Percentiles rank a stretch among this genome's conserved stretches.
These are phyloP conservation scores for Marasmius sp. DNA, from an alignment of 1,284 basidiomycete genomes.

Conservation along the genomic window DNA sequence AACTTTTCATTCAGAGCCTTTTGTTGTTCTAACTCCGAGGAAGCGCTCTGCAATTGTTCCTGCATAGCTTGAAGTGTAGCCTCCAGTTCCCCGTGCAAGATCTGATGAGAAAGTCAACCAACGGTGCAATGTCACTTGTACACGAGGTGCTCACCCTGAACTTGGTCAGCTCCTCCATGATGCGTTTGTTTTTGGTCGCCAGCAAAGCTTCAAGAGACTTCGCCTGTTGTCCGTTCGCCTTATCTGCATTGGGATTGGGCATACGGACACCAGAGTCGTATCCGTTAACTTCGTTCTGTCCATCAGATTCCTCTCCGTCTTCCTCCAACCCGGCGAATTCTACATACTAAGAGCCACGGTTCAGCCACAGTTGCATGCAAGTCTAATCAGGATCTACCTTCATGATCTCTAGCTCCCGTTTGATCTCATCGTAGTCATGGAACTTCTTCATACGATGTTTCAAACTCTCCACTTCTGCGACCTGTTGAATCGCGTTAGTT, in stretches of 20 bases:
- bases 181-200: constrained; percentile 90
- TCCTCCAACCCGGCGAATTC: constrained; percentile 88
- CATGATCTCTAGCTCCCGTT: constrained; percentile 95
- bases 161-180: constrained; percentile 93
- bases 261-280: constrained; percentile 58
- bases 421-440: constrained; percentile 91
- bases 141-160: constrained; percentile 61
- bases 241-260: constrained; percentile 85
- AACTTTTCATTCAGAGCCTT: constrained; percentile 83
- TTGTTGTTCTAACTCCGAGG: constrained; percentile 76
- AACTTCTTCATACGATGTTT: constrained; percentile 71
- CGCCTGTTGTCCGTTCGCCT: constrained; percentile 71
- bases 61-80: constrained; percentile 60
- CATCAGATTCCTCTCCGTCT: constrained; percentile 41
- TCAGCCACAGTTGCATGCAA: background rate
- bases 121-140: constrained; percentile 3
- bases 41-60: constrained; percentile 58
- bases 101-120: constrained; percentile 41
- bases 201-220: constrained; percentile 89
- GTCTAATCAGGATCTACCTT: constrained; percentile 57
- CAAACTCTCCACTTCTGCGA: constrained; percentile 65
- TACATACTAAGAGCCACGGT: constrained; percentile 64
- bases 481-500: constrained; percentile 28
- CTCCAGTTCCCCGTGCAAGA: constrained; percentile 80
- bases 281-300: constrained; percentile 42